phyloP scores from a whole-genome alignment of 2,329 filamentous ascomycete species.

The Magnaporthiopsis incrustans region DNA sequence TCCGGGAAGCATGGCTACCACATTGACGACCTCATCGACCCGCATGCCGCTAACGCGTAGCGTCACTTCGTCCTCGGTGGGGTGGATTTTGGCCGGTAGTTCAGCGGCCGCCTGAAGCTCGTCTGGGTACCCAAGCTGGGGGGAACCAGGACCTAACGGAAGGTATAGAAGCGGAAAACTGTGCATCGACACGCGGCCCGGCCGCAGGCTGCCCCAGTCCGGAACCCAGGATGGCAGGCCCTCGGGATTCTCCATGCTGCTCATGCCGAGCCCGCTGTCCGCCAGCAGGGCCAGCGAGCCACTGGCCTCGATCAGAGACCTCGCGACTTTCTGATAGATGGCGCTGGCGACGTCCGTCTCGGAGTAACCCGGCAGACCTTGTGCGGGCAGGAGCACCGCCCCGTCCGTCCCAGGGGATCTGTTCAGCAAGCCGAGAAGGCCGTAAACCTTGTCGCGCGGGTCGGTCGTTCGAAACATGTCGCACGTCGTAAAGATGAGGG shows the following conservation, averaged over 20 bases:
- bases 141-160: no score
- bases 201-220: conserved; percentile 1
- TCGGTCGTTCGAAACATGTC: not conserved
- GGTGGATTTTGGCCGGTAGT: not conserved
- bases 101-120: not conserved
- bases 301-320: not conserved
- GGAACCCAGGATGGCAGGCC: conserved; percentile 1
- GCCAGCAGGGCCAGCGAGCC: not conserved
- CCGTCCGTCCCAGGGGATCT: not conserved
- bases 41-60: not conserved
- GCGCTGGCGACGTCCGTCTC: not conserved
- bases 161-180: not conserved
- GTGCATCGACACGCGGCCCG: not conserved
- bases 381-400: not conserved
- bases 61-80: not conserved
- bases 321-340: not conserved
- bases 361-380: not conserved
- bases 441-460: conserved; percentile 1
- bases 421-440: not conserved
- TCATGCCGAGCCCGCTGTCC: not conserved
- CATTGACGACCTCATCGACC: not conserved
- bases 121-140: not conserved
- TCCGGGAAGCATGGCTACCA: not conserved
- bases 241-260: not conserved
- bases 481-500: not conserved